Evolutionary conservation across 2,329 filamentous ascomycete species (phyloP).

Genomic region (Diaporthe sp.): DNA sequence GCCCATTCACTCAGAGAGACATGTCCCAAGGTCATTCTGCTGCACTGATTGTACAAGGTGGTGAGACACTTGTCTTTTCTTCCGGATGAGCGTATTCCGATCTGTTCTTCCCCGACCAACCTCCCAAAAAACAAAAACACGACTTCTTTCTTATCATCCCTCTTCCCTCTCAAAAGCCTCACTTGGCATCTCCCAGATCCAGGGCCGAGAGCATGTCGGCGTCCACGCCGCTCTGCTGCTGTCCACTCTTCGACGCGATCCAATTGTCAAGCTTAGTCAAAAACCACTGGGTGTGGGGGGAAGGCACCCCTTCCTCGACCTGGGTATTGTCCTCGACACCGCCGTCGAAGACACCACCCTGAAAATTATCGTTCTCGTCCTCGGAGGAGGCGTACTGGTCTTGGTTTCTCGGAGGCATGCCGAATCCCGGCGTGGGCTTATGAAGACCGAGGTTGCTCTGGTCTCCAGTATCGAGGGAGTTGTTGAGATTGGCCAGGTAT

Average conservation of each 20-base stretch:
- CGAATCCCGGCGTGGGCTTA: no score
- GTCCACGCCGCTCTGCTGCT: not conserved
- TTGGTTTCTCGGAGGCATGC: no score
- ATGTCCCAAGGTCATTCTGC: not conserved
- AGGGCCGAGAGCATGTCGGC: conserved; percentile 17
- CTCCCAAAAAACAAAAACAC: not conserved
- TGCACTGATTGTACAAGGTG: not conserved
- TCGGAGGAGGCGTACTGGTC: not conserved
- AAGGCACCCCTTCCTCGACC: not conserved
- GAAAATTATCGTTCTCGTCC: not conserved
- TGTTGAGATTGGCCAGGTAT: not conserved
- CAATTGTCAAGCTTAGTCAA: not conserved
- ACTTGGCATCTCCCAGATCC: not conserved
- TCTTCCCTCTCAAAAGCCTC: not conserved
- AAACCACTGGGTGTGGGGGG: not conserved
- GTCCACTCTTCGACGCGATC: not conserved
- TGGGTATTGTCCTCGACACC: not conserved
- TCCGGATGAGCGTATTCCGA: not conserved
- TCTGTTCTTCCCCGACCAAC: not conserved
- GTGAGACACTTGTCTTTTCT: not conserved
- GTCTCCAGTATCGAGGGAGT: accelerated
- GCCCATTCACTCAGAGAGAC: not conserved
- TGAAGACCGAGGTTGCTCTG: accelerated
- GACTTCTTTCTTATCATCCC: no score
- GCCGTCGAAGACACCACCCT: not conserved